These are phyloP conservation scores for Solanum chiquidenum DNA, from an alignment of 257 asterid genomes.

Conservation along the genomic window DNA sequence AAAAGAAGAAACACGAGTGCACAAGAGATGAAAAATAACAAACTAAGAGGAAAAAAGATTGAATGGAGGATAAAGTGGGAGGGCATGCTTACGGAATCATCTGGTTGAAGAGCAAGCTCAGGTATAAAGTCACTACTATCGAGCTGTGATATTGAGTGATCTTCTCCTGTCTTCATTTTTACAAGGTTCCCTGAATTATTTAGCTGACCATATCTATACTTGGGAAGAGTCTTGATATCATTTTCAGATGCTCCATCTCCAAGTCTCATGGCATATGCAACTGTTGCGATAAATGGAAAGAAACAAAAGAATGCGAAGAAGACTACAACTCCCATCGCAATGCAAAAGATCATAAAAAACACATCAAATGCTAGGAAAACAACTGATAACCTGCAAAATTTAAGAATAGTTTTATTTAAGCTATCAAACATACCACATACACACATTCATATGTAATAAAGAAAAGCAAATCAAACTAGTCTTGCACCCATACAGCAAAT, in stretches of 20 bases:
- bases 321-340: constrained; percentile 56
- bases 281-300: constrained; percentile 60
- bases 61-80: not conserved
- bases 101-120: constrained; percentile 53
- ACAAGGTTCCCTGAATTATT: constrained; percentile 1
- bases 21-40: not conserved
- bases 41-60: not conserved
- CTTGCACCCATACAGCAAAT: not conserved
- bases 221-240: constrained; percentile 69
- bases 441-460: not conserved
- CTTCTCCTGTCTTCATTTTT: constrained; percentile 22
- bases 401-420: not conserved
- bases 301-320: constrained; percentile 62
- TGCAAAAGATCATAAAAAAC: constrained; percentile 75
- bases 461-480: not conserved
- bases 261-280: constrained; percentile 70
- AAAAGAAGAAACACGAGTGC: not conserved
- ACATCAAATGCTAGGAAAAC: constrained; percentile 77
- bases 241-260: constrained; percentile 75
- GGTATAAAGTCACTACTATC: constrained; percentile 17
- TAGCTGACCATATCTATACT: constrained; percentile 41
- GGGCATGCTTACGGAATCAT: constrained; percentile 62
- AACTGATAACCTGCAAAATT: constrained; percentile 67
- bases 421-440: not conserved
- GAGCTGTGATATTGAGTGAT: constrained; percentile 7